Evolutionary conservation across 2,329 filamentous ascomycete genomes (phyloP), one percentile per base, ranked within the genome.

Genomic region (Aspergillus sp.): DNA sequence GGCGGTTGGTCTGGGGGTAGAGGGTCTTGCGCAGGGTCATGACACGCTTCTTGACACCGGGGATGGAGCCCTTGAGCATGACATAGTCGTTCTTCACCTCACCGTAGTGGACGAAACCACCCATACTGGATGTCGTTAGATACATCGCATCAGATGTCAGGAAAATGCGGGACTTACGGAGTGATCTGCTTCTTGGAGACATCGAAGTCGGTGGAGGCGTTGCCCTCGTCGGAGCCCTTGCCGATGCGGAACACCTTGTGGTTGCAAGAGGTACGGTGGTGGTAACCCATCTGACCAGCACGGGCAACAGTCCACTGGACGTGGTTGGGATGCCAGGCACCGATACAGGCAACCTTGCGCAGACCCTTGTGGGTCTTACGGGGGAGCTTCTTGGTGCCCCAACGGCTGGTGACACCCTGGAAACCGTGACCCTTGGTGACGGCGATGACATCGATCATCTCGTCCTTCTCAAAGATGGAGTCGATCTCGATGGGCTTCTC

Each of bases 281-380:
- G 94, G 88, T 99, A 99, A 85, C 94, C 94, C 80, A 87, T 86
- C 83, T 99, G 94, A 96, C 94, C 94, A 65, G 94, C 94, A 89
- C 94, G 94, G 76, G 93, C 94, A 83, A 99, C 94, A 77, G 94
- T 99, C 94, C 94, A 99, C 84, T 99, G 94, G 80, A 99, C 94
- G 90, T 99, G 94, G 80, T 89, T 91, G 75, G 94, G 94, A 85
- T 99, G 94, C 94, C 94, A 99, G 71, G 94, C 94, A 89, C 94
- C 94, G 79, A 99, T 99, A 96, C 94, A 99, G 75, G 94, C 94
- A 71, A 99, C 93, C 89, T 99, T 99, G 75, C 94, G 88, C 75
- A 99, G 91, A 96, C 94, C 94, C 88, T 99, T 99, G 89, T 99
- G 94, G 60, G 94, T 99, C 91, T 99, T 99, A 77, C 94, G 90